A percentile compares a stretch with the other conserved stretches of the same genome.
phyloP scores from a whole-genome alignment of 2,329 filamentous ascomycete species.

The Nectriaceae sp. region DNA sequence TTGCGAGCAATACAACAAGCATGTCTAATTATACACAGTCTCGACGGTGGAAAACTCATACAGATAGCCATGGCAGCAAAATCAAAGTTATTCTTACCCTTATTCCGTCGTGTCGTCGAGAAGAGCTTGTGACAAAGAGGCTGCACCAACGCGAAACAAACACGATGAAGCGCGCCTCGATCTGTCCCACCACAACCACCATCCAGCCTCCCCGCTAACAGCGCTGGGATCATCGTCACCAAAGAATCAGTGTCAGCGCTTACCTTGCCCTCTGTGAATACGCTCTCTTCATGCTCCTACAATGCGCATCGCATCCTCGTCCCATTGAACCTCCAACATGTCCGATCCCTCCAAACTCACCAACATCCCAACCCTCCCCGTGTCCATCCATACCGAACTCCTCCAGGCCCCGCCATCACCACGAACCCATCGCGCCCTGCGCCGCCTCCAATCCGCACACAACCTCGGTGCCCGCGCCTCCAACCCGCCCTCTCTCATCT shows the following conservation, averaged over 20 bases:
- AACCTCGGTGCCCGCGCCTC: constrained; percentile 59
- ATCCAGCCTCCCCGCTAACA: constrained; percentile 21
- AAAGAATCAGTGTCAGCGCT: not conserved
- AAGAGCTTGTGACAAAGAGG: not conserved
- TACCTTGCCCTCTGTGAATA: not conserved
- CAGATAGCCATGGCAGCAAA: too few relatives aligned
- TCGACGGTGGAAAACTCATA: too few relatives aligned
- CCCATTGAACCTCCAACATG: not conserved
- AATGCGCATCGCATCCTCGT: not conserved
- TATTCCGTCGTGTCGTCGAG: too few relatives aligned
- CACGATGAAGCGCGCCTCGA: constrained; percentile 16
- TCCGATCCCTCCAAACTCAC: constrained; percentile 6
- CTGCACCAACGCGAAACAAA: constrained; percentile 25
- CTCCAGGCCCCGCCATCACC: constrained; percentile 61
- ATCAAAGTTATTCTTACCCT: too few relatives aligned
- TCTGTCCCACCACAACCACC: constrained; percentile 9
- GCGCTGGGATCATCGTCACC: not conserved
- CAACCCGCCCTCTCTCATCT: constrained; percentile 57
- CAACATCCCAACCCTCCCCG: constrained; percentile 24
- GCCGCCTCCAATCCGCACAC: constrained; percentile 77
- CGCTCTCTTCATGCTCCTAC: not conserved
- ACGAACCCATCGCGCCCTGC: constrained; percentile 66
- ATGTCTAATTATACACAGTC: too few relatives aligned
- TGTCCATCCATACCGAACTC: constrained; percentile 43
- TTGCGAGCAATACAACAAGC: too few relatives aligned